Conservation (phyloP, 257 asterid genomes). For the Haberlea rhodopensis region DNA sequence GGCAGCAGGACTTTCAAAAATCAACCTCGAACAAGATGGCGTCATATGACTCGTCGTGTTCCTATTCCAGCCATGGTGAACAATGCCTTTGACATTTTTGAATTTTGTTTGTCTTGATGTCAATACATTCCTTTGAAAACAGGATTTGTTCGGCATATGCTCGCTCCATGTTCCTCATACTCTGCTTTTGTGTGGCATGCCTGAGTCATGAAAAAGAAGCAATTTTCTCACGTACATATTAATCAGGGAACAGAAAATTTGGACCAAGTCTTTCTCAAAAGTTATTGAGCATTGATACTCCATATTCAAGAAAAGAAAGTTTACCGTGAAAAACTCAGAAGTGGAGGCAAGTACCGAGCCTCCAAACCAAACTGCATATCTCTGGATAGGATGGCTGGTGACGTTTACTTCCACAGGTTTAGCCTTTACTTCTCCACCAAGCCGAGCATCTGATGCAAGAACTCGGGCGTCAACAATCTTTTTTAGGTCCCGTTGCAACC, state of each 20-base stretch:
- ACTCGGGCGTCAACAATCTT: constrained; percentile 88
- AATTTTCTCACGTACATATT: constrained; percentile 1
- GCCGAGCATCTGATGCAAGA: constrained; percentile 61
- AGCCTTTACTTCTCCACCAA: constrained; percentile 65
- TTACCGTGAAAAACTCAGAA: constrained; percentile 86
- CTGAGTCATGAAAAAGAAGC: constrained; percentile 33
- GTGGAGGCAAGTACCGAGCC: constrained; percentile 97
- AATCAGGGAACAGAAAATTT: not conserved
- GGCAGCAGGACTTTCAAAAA: constrained; percentile 19
- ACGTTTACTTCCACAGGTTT: constrained; percentile 94
- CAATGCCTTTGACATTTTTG: constrained; percentile 19
- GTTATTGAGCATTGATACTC: constrained; percentile 11
- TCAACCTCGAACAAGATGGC: constrained; percentile 10
- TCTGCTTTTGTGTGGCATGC: constrained; percentile 99
- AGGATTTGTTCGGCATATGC: constrained; percentile 94
- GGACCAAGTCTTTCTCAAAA: constrained; percentile 6
- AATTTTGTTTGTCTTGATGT: constrained; percentile 26
- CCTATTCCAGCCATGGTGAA: not conserved
- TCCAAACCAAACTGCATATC: constrained; percentile 98
- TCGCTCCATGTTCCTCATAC: constrained; percentile 92
- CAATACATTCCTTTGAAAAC: constrained; percentile 96
- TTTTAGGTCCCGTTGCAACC: constrained; percentile 84
- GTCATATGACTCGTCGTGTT: not conserved
- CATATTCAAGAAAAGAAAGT: constrained; percentile 10
- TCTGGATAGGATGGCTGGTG: constrained; percentile 88